Evolutionary conservation across 2,329 filamentous ascomycete genomes (phyloP).

Genomic region (Periconia sp.): DNA sequence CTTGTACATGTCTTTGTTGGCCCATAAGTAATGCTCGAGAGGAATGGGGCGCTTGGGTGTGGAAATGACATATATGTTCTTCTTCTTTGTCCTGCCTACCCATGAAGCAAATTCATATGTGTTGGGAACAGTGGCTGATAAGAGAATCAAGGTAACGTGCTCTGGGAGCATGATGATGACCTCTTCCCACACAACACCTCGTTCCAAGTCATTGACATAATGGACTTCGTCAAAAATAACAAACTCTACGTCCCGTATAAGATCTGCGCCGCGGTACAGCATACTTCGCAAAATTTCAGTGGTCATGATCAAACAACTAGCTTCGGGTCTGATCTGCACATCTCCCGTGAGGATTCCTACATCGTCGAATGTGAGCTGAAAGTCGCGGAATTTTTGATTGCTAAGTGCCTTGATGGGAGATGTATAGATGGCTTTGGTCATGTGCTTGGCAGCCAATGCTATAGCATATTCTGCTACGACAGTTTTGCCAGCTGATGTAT

Average conservation of each 20-base stretch:
- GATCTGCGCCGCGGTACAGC: slow-evolving; percentile 92
- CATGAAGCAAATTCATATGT: slow-evolving; percentile 97
- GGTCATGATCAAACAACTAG: slow-evolving; percentile 98
- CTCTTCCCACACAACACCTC: slow-evolving; percentile 98
- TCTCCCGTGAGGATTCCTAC: slow-evolving; percentile 96
- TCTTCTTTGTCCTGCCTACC: slow-evolving; percentile 97
- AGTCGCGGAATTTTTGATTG: slow-evolving; percentile 98
- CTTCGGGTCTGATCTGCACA: slow-evolving; percentile 96
- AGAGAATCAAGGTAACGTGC: slow-evolving; percentile 90
- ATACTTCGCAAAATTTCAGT: slow-evolving; percentile 98
- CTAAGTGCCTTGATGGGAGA: slow-evolving; percentile 98
- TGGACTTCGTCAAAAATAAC: slow-evolving; percentile 99
- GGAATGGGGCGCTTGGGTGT: slow-evolving; percentile 94
- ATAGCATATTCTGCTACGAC: slow-evolving; percentile 98
- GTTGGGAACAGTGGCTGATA: slow-evolving; percentile 96
- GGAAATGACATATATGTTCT: slow-evolving; percentile 98
- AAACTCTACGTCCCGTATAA: slow-evolving; percentile 96
- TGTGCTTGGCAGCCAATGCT: slow-evolving; percentile 92
- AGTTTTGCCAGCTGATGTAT: slow-evolving; percentile 97
- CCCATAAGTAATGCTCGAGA: slow-evolving; percentile 95
- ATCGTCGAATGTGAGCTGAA: slow-evolving; percentile 86
- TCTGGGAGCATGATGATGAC: slow-evolving; percentile 99
- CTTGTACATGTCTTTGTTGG: slow-evolving; percentile 86
- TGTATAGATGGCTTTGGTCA: slow-evolving; percentile 99
- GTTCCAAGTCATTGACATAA: slow-evolving; percentile 94